Base-by-base conservation (phyloP, 2,329 filamentous ascomycete genomes). In the Sclerotinia nivalis region DNA sequence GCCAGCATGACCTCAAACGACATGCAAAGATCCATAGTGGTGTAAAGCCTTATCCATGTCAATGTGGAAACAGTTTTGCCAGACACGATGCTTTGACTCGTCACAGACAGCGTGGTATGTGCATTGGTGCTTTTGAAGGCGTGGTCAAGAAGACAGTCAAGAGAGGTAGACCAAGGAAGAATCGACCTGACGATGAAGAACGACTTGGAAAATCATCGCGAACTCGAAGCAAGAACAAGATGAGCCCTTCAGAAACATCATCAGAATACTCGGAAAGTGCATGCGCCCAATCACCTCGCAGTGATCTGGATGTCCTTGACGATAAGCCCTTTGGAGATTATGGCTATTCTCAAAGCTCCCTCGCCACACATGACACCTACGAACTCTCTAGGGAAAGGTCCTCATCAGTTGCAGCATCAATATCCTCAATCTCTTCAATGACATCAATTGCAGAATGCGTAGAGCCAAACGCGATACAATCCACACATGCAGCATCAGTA, bases 1-100 rank as follows among this genome's bases (percentile, higher is more conserved):
- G 96, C 50, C 94, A 97, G 76, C 96, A 99, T 79, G 96, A 99
- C 80, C 88, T 98, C 72, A 99, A 98, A 84, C 89, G 96, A 71
- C 96, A 99, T 79, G 91, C 94, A 75, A 97, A 98, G 83, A 99
- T 98, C 70, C 96, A 99, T 82, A 97, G 93, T 1, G 94, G 94
- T 64, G 91, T 96, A 81, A 97, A 97, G 83, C 93, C 95, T 6
- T 97, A 97, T 79, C 91, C 93, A 59, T 99, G 96, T 81, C 89
- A 93, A 73, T 99, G 96, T 79, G 93, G 95, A 70, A 96, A 96
- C 80, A 93, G 91, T 74, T 99, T 99, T 79, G 95, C 95, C 47
- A 89, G 96, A 69, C 95, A 98, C 77, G 96, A 99, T 79, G 96
- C 96, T 22, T 86, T 99, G 67, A 98, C 96, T 31, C 88, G 96